phyloP scores from a whole-genome alignment of 495 filamentous ascomycete species.

The Neurospora sublineolata region DNA sequence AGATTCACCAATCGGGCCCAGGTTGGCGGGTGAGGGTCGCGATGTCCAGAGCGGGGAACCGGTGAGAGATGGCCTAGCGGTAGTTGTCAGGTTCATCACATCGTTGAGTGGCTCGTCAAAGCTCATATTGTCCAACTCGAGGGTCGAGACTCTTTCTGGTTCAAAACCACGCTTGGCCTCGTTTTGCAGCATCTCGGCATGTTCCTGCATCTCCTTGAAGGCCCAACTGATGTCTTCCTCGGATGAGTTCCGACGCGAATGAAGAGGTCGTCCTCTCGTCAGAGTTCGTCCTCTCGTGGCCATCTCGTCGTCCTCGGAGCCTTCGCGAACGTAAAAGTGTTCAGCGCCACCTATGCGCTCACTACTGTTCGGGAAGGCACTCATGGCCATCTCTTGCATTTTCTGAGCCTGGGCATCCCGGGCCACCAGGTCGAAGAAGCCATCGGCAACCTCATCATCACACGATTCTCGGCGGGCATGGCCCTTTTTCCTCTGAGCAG shows the following conservation, averaged over 20 bases:
- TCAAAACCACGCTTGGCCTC: not conserved
- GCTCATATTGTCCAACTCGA: constrained; percentile 32
- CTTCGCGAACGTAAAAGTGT: constrained; percentile 43
- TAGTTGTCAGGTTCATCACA: constrained; percentile 28
- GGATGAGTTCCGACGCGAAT: constrained; percentile 31
- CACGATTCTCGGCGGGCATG: constrained; percentile 44
- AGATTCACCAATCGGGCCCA: constrained; percentile 25
- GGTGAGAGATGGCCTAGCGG: constrained; percentile 21
- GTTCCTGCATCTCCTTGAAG: constrained; percentile 40
- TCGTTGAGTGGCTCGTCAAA: constrained; percentile 31
- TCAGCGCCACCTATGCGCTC: constrained; percentile 38
- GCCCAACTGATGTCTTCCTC: constrained; percentile 38
- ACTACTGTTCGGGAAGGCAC: constrained; percentile 37
- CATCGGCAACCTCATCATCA: constrained; percentile 60
- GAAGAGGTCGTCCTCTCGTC: constrained; percentile 23
- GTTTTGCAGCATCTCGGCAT: constrained; percentile 24
- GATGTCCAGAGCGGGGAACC: constrained; percentile 19
- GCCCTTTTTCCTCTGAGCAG: constrained; percentile 6
- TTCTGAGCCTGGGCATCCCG: constrained; percentile 60
- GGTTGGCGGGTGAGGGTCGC: constrained; percentile 9
- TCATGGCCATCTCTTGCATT: constrained; percentile 37
- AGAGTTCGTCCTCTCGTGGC: constrained; percentile 16
- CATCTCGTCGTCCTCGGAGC: constrained; percentile 32
- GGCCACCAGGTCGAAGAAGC: constrained; percentile 64
- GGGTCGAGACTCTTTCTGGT: constrained; percentile 19